phyloP scores from a whole-genome alignment of 2,329 filamentous ascomycete genomes.

The Cytospora schulzeri region DNA sequence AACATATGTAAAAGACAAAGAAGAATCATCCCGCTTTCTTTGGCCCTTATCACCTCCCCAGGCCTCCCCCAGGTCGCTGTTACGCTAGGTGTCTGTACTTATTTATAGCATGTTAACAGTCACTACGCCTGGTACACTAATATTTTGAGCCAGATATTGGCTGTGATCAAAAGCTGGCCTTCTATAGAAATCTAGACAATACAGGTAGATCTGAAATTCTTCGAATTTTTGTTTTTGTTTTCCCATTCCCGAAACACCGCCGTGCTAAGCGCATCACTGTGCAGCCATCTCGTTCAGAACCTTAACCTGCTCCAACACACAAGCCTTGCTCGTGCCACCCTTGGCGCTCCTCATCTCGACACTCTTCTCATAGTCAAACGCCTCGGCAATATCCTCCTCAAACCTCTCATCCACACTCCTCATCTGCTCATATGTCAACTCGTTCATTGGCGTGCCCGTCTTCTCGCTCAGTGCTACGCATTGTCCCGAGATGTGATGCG shows the following conservation, averaged over 20 bases:
- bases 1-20: too few relatives aligned
- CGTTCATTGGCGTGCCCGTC: conserved; percentile 67
- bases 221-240: too few relatives aligned
- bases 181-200: too few relatives aligned
- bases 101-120: neutral
- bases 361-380: conserved; percentile 80
- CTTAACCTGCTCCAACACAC: conserved; percentile 65
- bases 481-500: conserved; percentile 75
- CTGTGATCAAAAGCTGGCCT: too few relatives aligned
- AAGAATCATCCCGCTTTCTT: too few relatives aligned
- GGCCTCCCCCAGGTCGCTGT: neutral
- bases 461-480: conserved; percentile 70
- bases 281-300: conserved; percentile 36
- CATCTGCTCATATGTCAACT: conserved; percentile 67
- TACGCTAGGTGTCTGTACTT: too few relatives aligned
- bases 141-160: too few relatives aligned
- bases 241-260: too few relatives aligned
- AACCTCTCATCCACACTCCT: conserved; percentile 70
- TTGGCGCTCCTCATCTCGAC: conserved; percentile 78
- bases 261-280: too few relatives aligned
- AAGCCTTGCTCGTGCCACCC: conserved; percentile 71
- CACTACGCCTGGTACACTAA: too few relatives aligned
- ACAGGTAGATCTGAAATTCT: too few relatives aligned
- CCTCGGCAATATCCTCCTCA: conserved; percentile 67
- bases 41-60: too few relatives aligned